Base-by-base conservation (phyloP, 2,329 filamentous ascomycete genomes). In the Neofusicoccum sp. region DNA sequence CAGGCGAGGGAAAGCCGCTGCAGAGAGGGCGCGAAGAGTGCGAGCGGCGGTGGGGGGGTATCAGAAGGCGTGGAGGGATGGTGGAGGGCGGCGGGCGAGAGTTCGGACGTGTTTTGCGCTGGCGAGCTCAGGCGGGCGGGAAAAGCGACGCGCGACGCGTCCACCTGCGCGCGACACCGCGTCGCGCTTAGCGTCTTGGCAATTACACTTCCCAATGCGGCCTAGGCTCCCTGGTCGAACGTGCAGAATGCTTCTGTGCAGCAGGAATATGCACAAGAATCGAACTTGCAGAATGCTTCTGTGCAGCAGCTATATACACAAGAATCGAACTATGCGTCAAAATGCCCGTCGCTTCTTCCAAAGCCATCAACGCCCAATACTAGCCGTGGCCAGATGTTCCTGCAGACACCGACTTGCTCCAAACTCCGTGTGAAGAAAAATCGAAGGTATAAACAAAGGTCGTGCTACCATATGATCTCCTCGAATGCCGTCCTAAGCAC, bases 401-500 rank as follows among this genome's bases (percentile, higher is more conserved):
- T 33, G 6, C 33, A 33, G 16, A 48, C 12, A 48, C 28, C 44
- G 44, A n/a, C 8, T 20, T 14, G 47, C n/a, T 34, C 47, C n/a
- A 48, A 11, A 33, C 14, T 9, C 14, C 14, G 34, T 33, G 30
- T 5, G 5, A 16, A 34, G 45, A 48, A 48, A 14, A 9, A n/a
- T 11, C 7, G n/a, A 45, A n/a, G 4, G 43, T 26, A n/a, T n/a
- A 6, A 30, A 5, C 6, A 48, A 14, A n/a, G 20, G 48, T 34
- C 8, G 30, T 24, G 38, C n/a, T 43, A 56, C 51, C 51, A 56
- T 24, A 38, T 24, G 31, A 77, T 76, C 60, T 74, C 73, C 62
- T 76, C 71, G 65, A 78, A 79, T 0, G 78, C 78, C 33, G 75
- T 76, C 53, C 75, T 69, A 61, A 81, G 66, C 7, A 80, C 78